Base-by-base conservation (phyloP, 345 rosid genomes). In the Populus pruinosa region DNA sequence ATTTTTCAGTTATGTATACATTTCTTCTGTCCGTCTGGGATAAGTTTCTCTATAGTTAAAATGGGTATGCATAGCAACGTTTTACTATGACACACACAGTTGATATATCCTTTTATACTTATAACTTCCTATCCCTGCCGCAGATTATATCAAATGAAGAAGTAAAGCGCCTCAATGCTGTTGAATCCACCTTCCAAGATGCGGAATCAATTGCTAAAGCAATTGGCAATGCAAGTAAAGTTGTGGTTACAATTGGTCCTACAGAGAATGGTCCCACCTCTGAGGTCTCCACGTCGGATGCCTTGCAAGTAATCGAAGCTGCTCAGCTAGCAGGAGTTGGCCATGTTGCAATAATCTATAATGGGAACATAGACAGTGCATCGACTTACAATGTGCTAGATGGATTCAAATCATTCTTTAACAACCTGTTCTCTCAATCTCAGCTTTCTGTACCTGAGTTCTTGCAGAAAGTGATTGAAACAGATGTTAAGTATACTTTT, bases 141-240 rank as follows among this genome's bases (percentile, higher is more conserved):
- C 87, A 96, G 99, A 87, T 96, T 79, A 87, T 96, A 87, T 91
- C 98, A 17, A 89, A 87, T 0, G 97, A 93, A 27, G 92, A 93
- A 73, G 83, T 86, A 18, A 93, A 79, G 41, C 91, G 93, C n/a
- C 90, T 96, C 62, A 92, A 96, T 74, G 99, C 99, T 0, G 98
- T 96, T 8, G 87, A 92, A 81, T 96, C 96, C 59, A 75, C 89
- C 9, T 92, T 90, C 80, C 68, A 87, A 56, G 91, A 87, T 63
- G 85, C 91, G 4, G 93, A 96, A 80, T 90, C 93, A 50, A 92
- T 93, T 56, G 98, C 98, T 49, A 96, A 90, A 81, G 97, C 99
- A n/a, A 96, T 96, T 36, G 99, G 99, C 23, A 93, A 96, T 75
- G 98, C 98, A 25, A 87, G 94, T 86, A 96, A 96, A 81, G 94